Evolutionary conservation across 768 basidiomycete species (phyloP), one percentile per base, ranked within the genome.

Genomic region (Rhodotorula sphaerocarpa): DNA sequence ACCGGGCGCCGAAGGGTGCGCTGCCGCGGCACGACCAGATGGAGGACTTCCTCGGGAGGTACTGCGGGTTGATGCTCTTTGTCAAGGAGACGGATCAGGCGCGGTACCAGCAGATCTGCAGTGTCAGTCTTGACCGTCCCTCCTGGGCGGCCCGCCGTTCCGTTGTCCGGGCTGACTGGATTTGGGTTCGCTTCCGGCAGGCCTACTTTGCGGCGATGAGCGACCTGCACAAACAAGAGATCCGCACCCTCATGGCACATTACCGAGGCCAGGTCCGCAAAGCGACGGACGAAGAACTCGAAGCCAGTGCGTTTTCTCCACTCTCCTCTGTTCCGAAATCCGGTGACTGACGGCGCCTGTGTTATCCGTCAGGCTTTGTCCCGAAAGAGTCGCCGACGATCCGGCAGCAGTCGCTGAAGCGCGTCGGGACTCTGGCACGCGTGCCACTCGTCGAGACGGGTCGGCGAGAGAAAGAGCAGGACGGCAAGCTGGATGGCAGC

Each of bases 31-130:
- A 96, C 75, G 79, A 79, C 55, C 79, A 81, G 23, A 79, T 95
- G 74, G 90, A 96, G 72, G 78, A 79, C 41, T 89, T 90, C 74
- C 80, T 97, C 25, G 88, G 86, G 28, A 81, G 86, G 47, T 97
- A 96, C 75, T 82, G 86, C 34, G 92, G 92, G 2, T 75, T 97
- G 55, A 83, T 97, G 75, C 79, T 96, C 23, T 97, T 93, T 73
- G 76, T 96, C 59, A 92, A 90, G 74, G 93, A 97, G 78, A 93
- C 96, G 88, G 91, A 95, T 63, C 89, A 95, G 74, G 77, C 76
- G 57, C 76, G 87, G 28, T 97, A 96, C 74, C 86, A 84, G 46
- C 89, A 87, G 72, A 77, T 96, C 34, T 96, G 91, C 72, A 89
- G 86, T 43, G 93, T 93, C 72, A 59, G 86, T 80, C 15, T 21